Conservation (phyloP, 2,329 filamentous ascomycete genomes). For the Xylaria multiplex region DNA sequence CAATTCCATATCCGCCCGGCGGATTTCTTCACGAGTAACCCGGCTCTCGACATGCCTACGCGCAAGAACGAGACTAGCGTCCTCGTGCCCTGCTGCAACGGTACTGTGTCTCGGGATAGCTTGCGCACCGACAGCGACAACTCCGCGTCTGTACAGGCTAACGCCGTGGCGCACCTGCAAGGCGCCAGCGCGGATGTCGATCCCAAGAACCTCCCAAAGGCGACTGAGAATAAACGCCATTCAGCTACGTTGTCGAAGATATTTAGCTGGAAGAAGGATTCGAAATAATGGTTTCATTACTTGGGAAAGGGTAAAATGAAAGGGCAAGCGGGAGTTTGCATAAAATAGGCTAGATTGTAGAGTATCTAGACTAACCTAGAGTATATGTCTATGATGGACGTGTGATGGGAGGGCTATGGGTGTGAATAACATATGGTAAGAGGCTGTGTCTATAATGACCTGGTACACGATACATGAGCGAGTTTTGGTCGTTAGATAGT, state of each 20-base stretch:
- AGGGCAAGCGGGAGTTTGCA: background rate
- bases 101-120: conserved; percentile 23
- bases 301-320: background rate
- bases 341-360: background rate
- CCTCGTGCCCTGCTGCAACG: conserved; percentile 49
- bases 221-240: conserved; percentile 39
- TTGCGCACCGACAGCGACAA: conserved; percentile 35
- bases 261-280: conserved; percentile 44
- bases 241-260: conserved; percentile 41
- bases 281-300: background rate
- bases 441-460: background rate
- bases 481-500: background rate
- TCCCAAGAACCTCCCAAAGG: conserved; percentile 37
- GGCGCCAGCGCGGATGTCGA: conserved; percentile 44
- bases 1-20: conserved; percentile 57
- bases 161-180: conserved; percentile 50
- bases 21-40: conserved; percentile 60
- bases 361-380: conserved; percentile 1
- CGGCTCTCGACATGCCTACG: conserved; percentile 57
- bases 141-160: conserved; percentile 44
- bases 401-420: no score
- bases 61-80: conserved; percentile 55
- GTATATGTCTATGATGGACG: background rate
- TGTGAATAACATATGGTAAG: no score
- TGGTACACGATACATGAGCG: background rate